Percentiles rank a stretch among this genome's conserved stretches.
These are phyloP conservation scores for Mycena polygramma DNA, from an alignment of 768 basidiomycete genomes.

Conservation along the genomic window DNA sequence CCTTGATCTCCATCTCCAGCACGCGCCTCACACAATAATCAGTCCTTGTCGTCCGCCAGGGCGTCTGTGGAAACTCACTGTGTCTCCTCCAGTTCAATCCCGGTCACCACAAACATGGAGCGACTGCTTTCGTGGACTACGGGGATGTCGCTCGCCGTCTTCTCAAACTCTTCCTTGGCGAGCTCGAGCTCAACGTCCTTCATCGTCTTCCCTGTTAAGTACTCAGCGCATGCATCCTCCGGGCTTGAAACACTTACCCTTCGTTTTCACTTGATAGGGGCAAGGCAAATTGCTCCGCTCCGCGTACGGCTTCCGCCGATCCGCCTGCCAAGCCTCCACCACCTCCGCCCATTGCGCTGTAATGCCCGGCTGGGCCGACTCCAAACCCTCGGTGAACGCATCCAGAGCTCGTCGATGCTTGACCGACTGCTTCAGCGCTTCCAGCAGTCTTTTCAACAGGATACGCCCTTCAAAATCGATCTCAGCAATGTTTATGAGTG, in stretches of 20 bases:
- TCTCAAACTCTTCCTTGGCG: background rate
- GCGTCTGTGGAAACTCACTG: no score
- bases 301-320: slow-evolving; percentile 20
- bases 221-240: no score
- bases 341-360: slow-evolving; percentile 13
- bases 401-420: background rate
- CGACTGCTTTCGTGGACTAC: no score
- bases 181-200: slow-evolving; percentile 17
- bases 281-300: slow-evolving; percentile 2
- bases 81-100: no score
- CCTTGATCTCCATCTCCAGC: background rate
- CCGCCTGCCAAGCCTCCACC: slow-evolving; percentile 25
- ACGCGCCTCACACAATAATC: no score
- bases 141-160: no score
- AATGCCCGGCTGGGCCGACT: background rate
- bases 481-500: background rate
- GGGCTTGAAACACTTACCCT: no score
- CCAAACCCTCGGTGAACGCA: background rate
- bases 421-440: background rate
- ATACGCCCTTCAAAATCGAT: no score
- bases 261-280: no score
- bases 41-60: no score
- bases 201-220: slow-evolving; percentile 32
- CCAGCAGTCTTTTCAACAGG: background rate
- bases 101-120: no score